Percentiles rank a stretch among this genome's conserved stretches.
These are phyloP conservation scores for Colletotrichum liaoningense DNA, from an alignment of 2,329 filamentous ascomycete genomes.

Conservation along the genomic window DNA sequence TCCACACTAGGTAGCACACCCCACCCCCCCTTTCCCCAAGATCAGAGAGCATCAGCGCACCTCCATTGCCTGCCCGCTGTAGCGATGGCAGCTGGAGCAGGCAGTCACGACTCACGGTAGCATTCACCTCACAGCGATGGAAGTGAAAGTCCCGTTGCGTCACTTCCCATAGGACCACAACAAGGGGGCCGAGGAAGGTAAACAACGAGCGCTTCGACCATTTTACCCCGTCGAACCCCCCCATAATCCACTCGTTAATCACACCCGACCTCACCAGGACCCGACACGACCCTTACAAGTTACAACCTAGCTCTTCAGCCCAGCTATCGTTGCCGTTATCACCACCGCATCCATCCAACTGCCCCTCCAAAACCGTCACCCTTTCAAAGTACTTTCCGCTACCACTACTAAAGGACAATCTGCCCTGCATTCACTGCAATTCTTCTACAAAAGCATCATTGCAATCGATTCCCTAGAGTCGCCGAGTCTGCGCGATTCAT, in stretches of 20 bases:
- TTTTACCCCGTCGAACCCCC: constrained; percentile 13
- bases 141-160: constrained; percentile 15
- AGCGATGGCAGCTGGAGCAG: background rate
- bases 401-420: constrained; percentile 7
- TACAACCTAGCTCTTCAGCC: constrained; percentile 16
- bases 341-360: constrained; percentile 20
- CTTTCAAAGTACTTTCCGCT: background rate
- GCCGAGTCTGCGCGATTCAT: constrained; percentile 28
- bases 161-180: constrained; percentile 10
- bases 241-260: constrained; percentile 21
- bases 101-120: too few relatives aligned
- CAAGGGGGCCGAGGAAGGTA: constrained; percentile 41
- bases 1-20: background rate
- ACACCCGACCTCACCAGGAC: too few relatives aligned
- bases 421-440: constrained; percentile 15
- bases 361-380: constrained; percentile 29
- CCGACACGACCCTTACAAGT: background rate
- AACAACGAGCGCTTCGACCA: constrained; percentile 44
- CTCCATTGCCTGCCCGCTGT: constrained; percentile 2
- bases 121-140: background rate
- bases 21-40: background rate
- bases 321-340: constrained; percentile 27
- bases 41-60: background rate
- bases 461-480: constrained; percentile 7
- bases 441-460: background rate